phyloP scores from a whole-genome alignment of 176 grass and related monocot species.

The Oryza brachyantha region DNA sequence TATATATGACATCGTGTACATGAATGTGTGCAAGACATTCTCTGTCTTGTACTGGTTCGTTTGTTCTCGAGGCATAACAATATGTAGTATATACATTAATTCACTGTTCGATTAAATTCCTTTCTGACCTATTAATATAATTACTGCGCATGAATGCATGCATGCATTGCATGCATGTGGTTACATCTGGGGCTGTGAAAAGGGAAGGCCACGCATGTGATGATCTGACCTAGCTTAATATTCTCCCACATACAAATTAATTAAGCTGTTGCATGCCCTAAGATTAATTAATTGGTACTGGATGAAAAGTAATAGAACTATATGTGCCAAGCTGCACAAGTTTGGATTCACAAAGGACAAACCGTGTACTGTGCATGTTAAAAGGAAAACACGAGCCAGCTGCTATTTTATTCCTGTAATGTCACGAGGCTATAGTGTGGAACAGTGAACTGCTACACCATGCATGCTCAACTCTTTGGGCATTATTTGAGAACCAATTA shows the following conservation, averaged over 20 bases:
- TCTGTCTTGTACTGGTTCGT: conserved; percentile 2
- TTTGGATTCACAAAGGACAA: conserved; percentile 13
- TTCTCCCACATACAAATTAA: not conserved
- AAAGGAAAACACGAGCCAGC: not conserved
- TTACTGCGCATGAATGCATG: not conserved
- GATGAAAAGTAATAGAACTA: not conserved
- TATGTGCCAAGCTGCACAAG: not conserved
- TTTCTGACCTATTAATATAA: not conserved
- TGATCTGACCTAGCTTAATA: not conserved
- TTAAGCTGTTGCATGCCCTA: not conserved
- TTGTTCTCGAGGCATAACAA: not conserved
- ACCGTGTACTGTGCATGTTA: not conserved
- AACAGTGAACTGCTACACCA: conserved; percentile 1
- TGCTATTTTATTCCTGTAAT: not conserved
- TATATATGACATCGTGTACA: not conserved
- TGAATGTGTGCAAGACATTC: not conserved
- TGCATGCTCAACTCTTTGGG: not conserved
- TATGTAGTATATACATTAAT: not conserved
- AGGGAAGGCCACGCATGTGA: not conserved
- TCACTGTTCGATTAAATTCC: not conserved
- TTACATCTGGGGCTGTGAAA: not conserved
- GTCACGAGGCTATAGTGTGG: conserved; percentile 13
- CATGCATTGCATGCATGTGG: not conserved
- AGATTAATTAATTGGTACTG: not conserved
- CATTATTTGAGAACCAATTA: not conserved